Evolutionary conservation across 805 yeast species (phyloP), one percentile per base, ranked within the genome.

Genomic region (Candida hispaniensis): DNA sequence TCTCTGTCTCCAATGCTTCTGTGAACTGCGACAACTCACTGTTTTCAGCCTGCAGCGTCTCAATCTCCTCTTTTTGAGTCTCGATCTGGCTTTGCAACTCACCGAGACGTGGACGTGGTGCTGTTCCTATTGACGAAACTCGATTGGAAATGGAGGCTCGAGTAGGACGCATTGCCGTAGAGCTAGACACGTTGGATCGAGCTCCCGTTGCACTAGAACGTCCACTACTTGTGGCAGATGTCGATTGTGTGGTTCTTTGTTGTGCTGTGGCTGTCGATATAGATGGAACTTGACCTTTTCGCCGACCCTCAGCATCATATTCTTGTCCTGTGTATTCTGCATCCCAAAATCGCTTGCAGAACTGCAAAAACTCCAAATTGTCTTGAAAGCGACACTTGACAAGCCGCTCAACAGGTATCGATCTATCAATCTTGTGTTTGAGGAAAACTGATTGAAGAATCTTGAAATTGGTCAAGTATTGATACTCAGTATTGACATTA

Each of bases 381-480:
- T 88, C 97, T 55, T 91, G 98, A 47, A 91, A 71, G 49, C 80
- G 67, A 61, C 96, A 91, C 56, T 81, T 82, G 54, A 80, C 72
- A 41, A 91, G 65, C 43, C 69, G 67, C 41, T 82, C 94, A 17
- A 85, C 91, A 17, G 85, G 86, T 18, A 91, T 72, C 11, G 71
- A 66, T 47, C 83, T 74, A 39, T 75, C 72, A 42, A 91, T 73
- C 27, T 66, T 62, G 51, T 82, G 83, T 47, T 63, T 71, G 20
- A 70, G 66, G 50, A 91, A 83, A n/a, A 75, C 70, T 14, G 78
- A 64, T 58, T 91, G 99, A 21, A 91, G 61, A 1, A 91, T 66
- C 57, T 91, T 91, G 70, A 73, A 85, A 55, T 91, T 91, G 41
- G 70, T 69, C 38, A 80, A 59, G 45, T 69, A 73, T 42, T 88